Percentiles rank a stretch among this genome's conserved stretches.
phyloP scores from a whole-genome alignment of 2,329 filamentous ascomycete species.

The Arthrobotrys musiformis region DNA sequence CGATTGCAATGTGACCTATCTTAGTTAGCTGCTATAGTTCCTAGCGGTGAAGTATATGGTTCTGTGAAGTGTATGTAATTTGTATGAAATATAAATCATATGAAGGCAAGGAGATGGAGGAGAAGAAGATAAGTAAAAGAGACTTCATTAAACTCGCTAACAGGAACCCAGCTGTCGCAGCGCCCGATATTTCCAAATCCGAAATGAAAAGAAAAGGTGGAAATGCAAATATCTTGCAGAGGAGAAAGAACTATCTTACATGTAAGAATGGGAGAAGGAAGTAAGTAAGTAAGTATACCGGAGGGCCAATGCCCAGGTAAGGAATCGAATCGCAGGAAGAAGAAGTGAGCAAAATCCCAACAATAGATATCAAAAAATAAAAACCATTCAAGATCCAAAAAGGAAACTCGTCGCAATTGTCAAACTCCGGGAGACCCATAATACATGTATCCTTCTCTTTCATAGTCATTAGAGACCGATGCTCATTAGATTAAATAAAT shows the following conservation, averaged over 20 bases:
- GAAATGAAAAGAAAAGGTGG: background rate
- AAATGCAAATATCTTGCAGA: conserved; percentile 22
- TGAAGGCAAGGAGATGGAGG: background rate
- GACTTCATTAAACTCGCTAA: conserved; percentile 16
- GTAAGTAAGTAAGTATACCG: background rate
- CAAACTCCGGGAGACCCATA: conserved; percentile 2
- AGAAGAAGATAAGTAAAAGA: background rate
- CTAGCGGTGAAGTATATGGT: background rate
- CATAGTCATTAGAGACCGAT: background rate
- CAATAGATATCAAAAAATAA: conserved; percentile 4
- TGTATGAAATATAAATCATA: background rate
- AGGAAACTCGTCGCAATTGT: conserved; percentile 42
- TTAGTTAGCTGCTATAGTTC: background rate
- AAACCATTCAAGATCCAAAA: conserved; percentile 35
- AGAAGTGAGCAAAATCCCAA: background rate
- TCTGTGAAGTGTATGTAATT: too few relatives aligned
- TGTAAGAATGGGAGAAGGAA: background rate
- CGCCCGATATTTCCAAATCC: conserved; percentile 19
- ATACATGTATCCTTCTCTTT: background rate
- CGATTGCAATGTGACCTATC: background rate
- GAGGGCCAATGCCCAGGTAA: conserved; percentile 1
- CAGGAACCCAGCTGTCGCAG: conserved; percentile 20
- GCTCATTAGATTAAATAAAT: background rate
- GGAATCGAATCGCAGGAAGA: too few relatives aligned
- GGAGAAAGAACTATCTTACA: conserved; percentile 25